Conservation (phyloP, 2,329 filamentous ascomycete genomes). For the Lecanicillium sp. region DNA sequence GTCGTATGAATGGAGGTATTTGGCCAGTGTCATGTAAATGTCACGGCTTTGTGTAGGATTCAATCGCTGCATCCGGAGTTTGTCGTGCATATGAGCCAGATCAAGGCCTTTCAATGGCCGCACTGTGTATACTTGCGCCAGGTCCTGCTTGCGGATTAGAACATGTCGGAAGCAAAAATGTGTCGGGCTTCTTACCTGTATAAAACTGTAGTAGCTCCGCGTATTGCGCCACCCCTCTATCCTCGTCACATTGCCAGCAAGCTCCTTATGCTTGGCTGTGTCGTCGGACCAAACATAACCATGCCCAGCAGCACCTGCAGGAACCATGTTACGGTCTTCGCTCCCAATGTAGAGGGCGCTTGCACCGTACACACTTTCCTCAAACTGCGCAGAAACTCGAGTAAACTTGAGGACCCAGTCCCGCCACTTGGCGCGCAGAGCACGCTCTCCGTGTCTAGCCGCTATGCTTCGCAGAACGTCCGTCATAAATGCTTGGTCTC, state of each 20-base stretch:
- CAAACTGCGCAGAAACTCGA: conserved; percentile 84
- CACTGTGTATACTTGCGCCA: conserved; percentile 54
- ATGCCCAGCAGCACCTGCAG: conserved; percentile 63
- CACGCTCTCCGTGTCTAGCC: conserved; percentile 79
- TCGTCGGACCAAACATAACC: conserved; percentile 95
- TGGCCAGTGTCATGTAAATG: conserved; percentile 74
- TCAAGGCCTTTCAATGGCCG: conserved; percentile 73
- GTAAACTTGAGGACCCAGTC: conserved; percentile 94
- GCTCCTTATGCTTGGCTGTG: conserved; percentile 67
- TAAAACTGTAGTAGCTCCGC: conserved; percentile 89
- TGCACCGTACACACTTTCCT: conserved; percentile 90
- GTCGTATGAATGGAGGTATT: conserved; percentile 69
- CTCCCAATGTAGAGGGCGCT: conserved; percentile 80
- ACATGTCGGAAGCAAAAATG: too few species aligned
- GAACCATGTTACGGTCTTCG: conserved; percentile 55
- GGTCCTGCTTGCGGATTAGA: conserved; percentile 41
- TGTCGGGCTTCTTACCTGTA: conserved; percentile 57
- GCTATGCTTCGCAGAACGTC: conserved; percentile 77
- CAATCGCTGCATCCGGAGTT: conserved; percentile 73
- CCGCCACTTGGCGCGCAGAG: conserved; percentile 85
- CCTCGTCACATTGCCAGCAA: conserved; percentile 82
- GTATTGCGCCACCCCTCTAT: conserved; percentile 95
- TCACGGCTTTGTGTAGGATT: conserved; percentile 68
- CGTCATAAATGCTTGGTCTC: conserved; percentile 82
- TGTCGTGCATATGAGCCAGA: conserved; percentile 86